Conservation (phyloP, 176 grass and related monocot species). For the Zea luxurians region DNA sequence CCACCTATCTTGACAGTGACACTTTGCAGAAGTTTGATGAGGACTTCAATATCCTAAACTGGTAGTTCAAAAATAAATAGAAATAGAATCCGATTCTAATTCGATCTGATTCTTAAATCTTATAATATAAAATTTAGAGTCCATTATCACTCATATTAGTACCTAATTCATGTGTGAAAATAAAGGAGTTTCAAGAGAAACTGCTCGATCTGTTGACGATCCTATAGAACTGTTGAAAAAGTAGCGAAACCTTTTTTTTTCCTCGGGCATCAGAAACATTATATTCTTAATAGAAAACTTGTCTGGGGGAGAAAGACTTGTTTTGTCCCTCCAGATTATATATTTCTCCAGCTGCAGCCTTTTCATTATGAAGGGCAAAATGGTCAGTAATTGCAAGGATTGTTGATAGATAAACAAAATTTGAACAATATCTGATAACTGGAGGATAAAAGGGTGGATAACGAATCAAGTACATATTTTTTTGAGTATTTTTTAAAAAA, state of each 20-base stretch:
- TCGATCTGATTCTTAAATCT: too few relatives aligned
- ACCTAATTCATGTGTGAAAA: neutral
- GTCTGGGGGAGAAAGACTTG: constrained; percentile 6
- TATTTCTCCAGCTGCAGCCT: neutral
- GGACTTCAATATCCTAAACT: too few relatives aligned
- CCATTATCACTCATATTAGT: too few relatives aligned
- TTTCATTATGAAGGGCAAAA: constrained; percentile 6
- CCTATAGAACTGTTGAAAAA: neutral
- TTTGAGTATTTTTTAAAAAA: too few relatives aligned
- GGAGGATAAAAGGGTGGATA: too few relatives aligned
- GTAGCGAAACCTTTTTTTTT: neutral
- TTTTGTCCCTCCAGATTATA: neutral
- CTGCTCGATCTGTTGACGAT: neutral
- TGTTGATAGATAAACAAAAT: constrained; percentile 5
- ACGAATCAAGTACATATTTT: too few relatives aligned
- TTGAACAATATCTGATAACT: neutral
- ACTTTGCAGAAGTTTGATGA: too few relatives aligned
- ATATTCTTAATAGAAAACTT: neutral
- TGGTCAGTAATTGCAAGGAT: neutral
- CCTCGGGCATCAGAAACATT: neutral
- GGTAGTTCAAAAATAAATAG: too few relatives aligned
- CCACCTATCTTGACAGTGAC: too few relatives aligned
- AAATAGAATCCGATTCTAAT: too few relatives aligned
- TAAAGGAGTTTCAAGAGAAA: constrained; percentile 3
- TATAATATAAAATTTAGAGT: too few relatives aligned